Conservation (phyloP, 192 early-diverging fungal species). For the Coemansia sp. region DNA sequence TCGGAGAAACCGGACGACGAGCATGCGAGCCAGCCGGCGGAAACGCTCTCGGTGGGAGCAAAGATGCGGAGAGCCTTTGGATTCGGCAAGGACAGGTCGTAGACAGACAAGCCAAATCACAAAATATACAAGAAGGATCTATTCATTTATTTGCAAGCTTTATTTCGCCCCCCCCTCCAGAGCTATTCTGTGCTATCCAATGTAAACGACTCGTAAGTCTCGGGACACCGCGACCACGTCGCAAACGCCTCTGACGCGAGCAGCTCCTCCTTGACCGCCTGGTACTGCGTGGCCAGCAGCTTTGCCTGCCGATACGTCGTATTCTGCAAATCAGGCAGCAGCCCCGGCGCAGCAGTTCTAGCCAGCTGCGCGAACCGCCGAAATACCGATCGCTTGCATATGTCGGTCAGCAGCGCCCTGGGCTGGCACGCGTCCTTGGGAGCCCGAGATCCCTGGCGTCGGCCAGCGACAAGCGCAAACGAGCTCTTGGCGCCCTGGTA, state of each 20-base stretch:
- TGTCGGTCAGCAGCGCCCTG: slow-evolving; percentile 20
- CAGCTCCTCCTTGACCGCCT: slow-evolving; percentile 17
- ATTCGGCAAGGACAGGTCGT: slow-evolving; percentile 12
- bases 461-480: slow-evolving; percentile 54
- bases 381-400: slow-evolving; percentile 43
- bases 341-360: background rate
- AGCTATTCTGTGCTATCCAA: background rate
- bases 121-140: background rate
- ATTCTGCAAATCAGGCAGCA: background rate
- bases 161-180: too few relatives aligned
- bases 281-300: slow-evolving; percentile 23
- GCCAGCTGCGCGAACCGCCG: background rate
- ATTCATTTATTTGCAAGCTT: background rate
- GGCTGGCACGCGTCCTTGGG: slow-evolving; percentile 24
- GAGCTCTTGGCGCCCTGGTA: slow-evolving; percentile 22
- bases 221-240: slow-evolving; percentile 31
- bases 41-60: slow-evolving; percentile 30
- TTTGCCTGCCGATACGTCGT: slow-evolving; percentile 34
- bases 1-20: too few relatives aligned
- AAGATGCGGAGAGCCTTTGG: slow-evolving; percentile 38
- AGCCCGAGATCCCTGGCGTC: slow-evolving; percentile 53
- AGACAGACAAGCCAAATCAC: background rate
- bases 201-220: slow-evolving; percentile 23
- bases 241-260: slow-evolving; percentile 16
- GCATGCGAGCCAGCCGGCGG: background rate